Percentiles rank a stretch among this genome's conserved stretches.
Evolutionary conservation across 140 eudicot species (phyloP).

Genomic region (Stevia rebaudiana): DNA sequence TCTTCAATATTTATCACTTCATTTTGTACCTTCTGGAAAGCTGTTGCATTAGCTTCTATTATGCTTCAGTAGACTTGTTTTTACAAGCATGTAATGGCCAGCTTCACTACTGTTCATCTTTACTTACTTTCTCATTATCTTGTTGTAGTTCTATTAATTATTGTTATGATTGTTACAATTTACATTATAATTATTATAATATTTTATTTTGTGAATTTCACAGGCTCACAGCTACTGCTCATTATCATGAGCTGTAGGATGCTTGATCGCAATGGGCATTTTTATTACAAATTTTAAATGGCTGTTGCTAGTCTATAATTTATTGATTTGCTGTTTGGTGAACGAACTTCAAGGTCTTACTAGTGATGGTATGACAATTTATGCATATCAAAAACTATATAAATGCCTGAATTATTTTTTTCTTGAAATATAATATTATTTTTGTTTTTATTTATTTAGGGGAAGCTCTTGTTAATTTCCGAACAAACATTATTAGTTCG

Average conservation of each 20-base stretch:
- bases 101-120: background rate
- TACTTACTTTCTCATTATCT: background rate
- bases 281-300: slow-evolving; percentile 29
- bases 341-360: slow-evolving; percentile 49
- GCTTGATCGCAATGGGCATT: slow-evolving; percentile 60
- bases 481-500: slow-evolving; percentile 57
- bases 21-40: slow-evolving; percentile 1
- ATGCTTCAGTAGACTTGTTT: slow-evolving; percentile 11
- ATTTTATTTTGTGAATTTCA: background rate
- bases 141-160: background rate
- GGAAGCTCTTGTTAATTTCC: slow-evolving; percentile 78
- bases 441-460: slow-evolving; percentile 41
- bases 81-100: slow-evolving; percentile 21
- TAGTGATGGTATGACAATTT: slow-evolving; percentile 73
- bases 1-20: background rate
- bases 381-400: background rate
- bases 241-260: slow-evolving; percentile 36
- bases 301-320: slow-evolving; percentile 37
- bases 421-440: slow-evolving; percentile 4
- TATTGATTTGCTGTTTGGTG: slow-evolving; percentile 37
- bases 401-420: background rate
- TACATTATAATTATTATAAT: background rate
- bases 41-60: background rate
- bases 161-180: background rate
- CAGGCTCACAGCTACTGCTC: slow-evolving; percentile 18